Evolutionary conservation across 2,329 filamentous ascomycete species (phyloP).

Genomic region (Catunica adiposa): DNA sequence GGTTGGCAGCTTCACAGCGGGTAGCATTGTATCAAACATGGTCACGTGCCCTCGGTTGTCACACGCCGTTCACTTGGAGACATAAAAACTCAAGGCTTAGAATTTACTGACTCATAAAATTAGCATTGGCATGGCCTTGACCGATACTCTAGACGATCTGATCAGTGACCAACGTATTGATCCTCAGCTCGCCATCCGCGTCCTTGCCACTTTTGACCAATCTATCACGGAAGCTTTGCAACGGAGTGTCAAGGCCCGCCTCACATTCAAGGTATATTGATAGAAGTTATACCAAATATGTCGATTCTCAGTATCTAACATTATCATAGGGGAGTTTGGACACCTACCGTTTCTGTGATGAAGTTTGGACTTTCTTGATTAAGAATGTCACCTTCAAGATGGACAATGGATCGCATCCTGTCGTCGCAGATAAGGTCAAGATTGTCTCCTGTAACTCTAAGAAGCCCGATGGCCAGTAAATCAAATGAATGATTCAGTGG

Average conservation of each 20-base stretch:
- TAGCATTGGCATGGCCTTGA: slow-evolving; percentile 84
- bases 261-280: slow-evolving; percentile 72
- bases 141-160: slow-evolving; percentile 90
- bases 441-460: slow-evolving; percentile 97
- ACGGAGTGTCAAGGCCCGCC: slow-evolving; percentile 76
- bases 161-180: slow-evolving; percentile 92
- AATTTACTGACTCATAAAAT: background rate
- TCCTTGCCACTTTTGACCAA: slow-evolving; percentile 87
- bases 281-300: background rate
- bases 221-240: slow-evolving; percentile 80
- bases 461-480: slow-evolving; percentile 29
- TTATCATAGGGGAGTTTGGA: slow-evolving; percentile 68
- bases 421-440: slow-evolving; percentile 85
- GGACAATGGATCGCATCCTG: slow-evolving; percentile 52
- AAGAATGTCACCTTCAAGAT: slow-evolving; percentile 99
- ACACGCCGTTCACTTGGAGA: background rate
- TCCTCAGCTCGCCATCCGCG: slow-evolving; percentile 96
- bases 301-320: background rate
- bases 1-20: no score
- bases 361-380: slow-evolving; percentile 98
- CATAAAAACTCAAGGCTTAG: no score
- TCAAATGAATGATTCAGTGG: no score
- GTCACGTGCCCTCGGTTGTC: background rate
- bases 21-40: no score
- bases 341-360: slow-evolving; percentile 98